Base-by-base conservation (phyloP, 2,329 filamentous ascomycete species). In the Pyricularia grisea region DNA sequence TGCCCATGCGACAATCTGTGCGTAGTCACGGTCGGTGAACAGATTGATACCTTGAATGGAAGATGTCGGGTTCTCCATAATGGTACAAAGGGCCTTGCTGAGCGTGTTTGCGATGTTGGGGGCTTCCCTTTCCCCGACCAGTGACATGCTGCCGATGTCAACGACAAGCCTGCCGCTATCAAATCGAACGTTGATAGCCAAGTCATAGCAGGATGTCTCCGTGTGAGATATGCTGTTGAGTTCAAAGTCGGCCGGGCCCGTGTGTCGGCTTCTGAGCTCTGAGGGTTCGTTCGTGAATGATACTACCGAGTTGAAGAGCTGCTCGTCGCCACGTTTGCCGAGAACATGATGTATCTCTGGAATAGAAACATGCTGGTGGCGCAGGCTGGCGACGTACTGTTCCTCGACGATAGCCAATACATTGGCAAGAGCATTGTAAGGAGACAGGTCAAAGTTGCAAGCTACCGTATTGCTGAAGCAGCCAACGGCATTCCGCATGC, bases 21-120 rank as follows among this genome's bases (percentile, higher is more conserved):
- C 79, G 71, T 83, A 83, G 72, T 89, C 86, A 10, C 82, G 78
- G 66, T 85, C 82, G 14, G 81, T 87, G 72, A 88, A 87, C 3
- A 86, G 78, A 74, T 87, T 82, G 30, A 84, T 76, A 25, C 84
- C 77, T 6, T 78, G 80, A 67, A 87, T 77, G 4, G 77, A 75
- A 20, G 76, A 78, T 11, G 79, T 77, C 0, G 82, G 80, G 3
- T 76, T 74, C 2, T 79, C 76, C 14, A 87, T 71, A 1, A 86
- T 80, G 23, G 80, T 76, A 14, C 80, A 77, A 20, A 88, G 75
- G 0, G 86, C 82, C 28, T 82, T 80, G 58, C 85, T 84, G 64
- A 89, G 87, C 0, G 83, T 84, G 70, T 80, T 80, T 20, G 83
- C 81, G 2, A 88, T 76, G 66, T 83, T 84, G 28, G 77, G 75